Evolutionary conservation across 2,329 filamentous ascomycete species (phyloP).

Genomic region (Akanthomyces muscarius): DNA sequence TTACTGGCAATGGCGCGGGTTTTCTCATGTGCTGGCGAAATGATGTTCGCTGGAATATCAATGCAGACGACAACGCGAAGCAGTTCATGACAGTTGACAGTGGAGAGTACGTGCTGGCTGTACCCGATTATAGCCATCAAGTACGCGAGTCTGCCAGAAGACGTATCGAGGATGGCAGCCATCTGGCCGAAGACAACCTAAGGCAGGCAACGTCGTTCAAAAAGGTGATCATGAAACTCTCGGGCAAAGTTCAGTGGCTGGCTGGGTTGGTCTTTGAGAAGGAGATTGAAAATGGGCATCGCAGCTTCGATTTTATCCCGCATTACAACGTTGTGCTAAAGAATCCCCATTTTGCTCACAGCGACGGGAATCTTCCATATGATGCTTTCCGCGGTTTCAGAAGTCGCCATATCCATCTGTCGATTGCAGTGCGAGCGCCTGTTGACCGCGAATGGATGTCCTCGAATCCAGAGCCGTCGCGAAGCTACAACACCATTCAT

Average conservation of each 20-base stretch:
- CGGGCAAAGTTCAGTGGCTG: constrained; percentile 90
- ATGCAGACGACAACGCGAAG: constrained; percentile 79
- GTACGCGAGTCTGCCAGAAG: constrained; percentile 61
- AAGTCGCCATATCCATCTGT: constrained; percentile 94
- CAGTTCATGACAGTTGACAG: constrained; percentile 95
- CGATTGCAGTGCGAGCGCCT: constrained; percentile 84
- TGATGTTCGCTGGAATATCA: constrained; percentile 83
- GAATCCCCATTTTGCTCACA: constrained; percentile 68
- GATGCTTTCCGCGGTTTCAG: constrained; percentile 97
- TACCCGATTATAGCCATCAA: constrained; percentile 89
- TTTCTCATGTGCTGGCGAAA: constrained; percentile 99
- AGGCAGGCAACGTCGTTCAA: constrained; percentile 84
- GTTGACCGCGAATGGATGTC: constrained; percentile 82
- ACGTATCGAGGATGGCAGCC: constrained; percentile 53
- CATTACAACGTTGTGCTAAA: constrained; percentile 90
- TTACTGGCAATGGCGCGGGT: constrained; percentile 88
- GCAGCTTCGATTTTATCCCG: constrained; percentile 84
- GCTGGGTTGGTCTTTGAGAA: constrained; percentile 90
- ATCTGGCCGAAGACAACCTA: constrained; percentile 58
- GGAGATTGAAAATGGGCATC: constrained; percentile 64
- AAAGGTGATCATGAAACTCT: constrained; percentile 98
- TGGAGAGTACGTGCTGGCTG: constrained; percentile 88
- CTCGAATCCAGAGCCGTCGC: constrained; percentile 68
- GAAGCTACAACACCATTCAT: constrained; percentile 95
- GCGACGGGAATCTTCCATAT: constrained; percentile 57